These are phyloP conservation scores for Vaccinium macrocarpon DNA, from an alignment of 148 eudicot genomes.

Conservation along the genomic window DNA sequence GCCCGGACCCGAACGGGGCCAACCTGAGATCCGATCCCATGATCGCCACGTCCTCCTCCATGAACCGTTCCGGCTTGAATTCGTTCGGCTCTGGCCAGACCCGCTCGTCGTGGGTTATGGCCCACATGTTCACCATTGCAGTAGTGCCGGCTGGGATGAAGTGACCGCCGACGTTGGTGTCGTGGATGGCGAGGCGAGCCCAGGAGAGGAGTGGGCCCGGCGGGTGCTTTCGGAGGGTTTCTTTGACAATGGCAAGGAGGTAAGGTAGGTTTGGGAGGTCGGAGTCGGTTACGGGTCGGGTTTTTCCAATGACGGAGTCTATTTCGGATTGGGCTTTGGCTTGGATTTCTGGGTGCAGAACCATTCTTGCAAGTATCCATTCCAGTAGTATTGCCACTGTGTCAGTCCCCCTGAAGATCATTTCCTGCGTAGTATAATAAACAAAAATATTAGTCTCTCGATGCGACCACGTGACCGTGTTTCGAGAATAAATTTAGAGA, in stretches of 20 bases:
- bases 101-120: slow-evolving; percentile 76
- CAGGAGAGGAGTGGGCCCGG: slow-evolving; percentile 96
- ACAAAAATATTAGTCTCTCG: background rate
- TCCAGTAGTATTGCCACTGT: slow-evolving; percentile 85
- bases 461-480: too few species aligned
- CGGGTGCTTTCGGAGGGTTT: slow-evolving; percentile 84
- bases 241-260: slow-evolving; percentile 69
- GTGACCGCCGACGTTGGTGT: slow-evolving; percentile 65
- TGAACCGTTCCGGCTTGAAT: slow-evolving; percentile 71
- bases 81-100: slow-evolving; percentile 62
- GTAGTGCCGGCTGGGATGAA: slow-evolving; percentile 85
- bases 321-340: slow-evolving; percentile 82
- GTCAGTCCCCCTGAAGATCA: slow-evolving; percentile 94
- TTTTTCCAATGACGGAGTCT: slow-evolving; percentile 42
- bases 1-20: slow-evolving; percentile 85
- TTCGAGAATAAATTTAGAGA: too few species aligned
- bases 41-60: slow-evolving; percentile 64
- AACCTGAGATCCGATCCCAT: slow-evolving; percentile 82
- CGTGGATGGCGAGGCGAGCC: slow-evolving; percentile 92
- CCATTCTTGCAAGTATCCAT: slow-evolving; percentile 93
- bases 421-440: slow-evolving; percentile 48
- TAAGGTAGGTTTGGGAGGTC: slow-evolving; percentile 81
- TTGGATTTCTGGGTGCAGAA: slow-evolving; percentile 82
- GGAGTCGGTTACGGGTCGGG: slow-evolving; percentile 39
- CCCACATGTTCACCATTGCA: slow-evolving; percentile 99